Percentiles rank a stretch among this genome's conserved stretches.
phyloP scores from a whole-genome alignment of 192 early-diverging fungal genomes.

The Umbelopsis sp. region DNA sequence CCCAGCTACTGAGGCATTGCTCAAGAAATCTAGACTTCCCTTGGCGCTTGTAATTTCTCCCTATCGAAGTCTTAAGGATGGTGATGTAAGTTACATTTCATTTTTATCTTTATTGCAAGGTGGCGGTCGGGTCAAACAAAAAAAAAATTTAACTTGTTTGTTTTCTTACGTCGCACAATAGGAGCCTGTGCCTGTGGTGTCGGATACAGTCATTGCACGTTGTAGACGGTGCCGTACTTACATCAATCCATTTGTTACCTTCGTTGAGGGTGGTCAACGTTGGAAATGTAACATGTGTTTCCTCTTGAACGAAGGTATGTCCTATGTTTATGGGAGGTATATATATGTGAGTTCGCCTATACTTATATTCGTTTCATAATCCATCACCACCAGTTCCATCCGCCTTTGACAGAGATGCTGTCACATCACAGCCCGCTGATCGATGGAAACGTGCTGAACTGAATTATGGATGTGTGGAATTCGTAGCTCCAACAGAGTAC shows the following conservation, averaged over 20 bases:
- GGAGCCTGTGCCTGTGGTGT: constrained; percentile 82
- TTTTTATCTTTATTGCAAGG: too few species aligned
- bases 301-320: constrained; percentile 82
- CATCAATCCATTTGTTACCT: constrained; percentile 95
- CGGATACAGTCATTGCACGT: constrained; percentile 89
- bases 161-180: constrained; percentile 24
- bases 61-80: constrained; percentile 70
- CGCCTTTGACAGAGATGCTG: constrained; percentile 77
- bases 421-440: constrained; percentile 77
- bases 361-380: neutral
- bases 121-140: neutral
- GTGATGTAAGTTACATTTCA: constrained; percentile 59
- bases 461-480: constrained; percentile 89
- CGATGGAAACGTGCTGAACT: constrained; percentile 89
- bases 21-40: constrained; percentile 88
- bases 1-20: constrained; percentile 78
- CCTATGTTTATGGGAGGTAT: neutral
- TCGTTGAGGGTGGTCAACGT: constrained; percentile 92
- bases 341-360: too few species aligned
- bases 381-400: constrained; percentile 53
- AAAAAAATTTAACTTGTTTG: neutral
- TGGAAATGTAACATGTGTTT: constrained; percentile 98
- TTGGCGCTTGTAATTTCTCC: constrained; percentile 92
- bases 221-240: constrained; percentile 95
- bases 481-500: constrained; percentile 95